Percentiles rank a stretch among this genome's conserved stretches.
Conservation (phyloP, 169 alveolate species). For the Hepatocystis sp. region DNA sequence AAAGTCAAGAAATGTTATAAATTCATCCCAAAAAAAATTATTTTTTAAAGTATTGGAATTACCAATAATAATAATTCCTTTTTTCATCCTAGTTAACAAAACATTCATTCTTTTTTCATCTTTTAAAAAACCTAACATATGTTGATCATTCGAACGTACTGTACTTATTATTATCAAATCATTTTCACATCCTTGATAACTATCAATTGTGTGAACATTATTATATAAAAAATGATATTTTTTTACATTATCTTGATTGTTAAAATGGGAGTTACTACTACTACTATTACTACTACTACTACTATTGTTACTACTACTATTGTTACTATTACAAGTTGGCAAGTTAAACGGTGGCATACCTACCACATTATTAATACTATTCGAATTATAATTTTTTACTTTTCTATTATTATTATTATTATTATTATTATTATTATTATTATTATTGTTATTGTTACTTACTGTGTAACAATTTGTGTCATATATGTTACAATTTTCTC, state of each 20-base stretch:
- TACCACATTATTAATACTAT: too few species aligned
- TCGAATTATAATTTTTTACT: too few species aligned
- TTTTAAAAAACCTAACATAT: constrained; percentile 43
- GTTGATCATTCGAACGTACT: constrained; percentile 54
- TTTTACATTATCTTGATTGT: background rate
- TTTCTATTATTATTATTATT: too few species aligned
- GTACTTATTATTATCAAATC: constrained; percentile 66
- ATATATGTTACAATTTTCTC: too few species aligned
- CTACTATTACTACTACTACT: too few species aligned
- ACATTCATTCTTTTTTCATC: constrained; percentile 73
- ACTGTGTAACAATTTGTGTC: too few species aligned
- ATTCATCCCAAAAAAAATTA: constrained; percentile 65
- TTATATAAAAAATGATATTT: constrained; percentile 1
- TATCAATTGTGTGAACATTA: constrained; percentile 69
- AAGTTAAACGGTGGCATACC: too few species aligned
- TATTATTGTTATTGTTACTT: too few species aligned
- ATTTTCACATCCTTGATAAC: constrained; percentile 73
- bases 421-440: too few species aligned
- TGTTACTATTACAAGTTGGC: too few species aligned
- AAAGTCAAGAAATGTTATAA: constrained; percentile 62
- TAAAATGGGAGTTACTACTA: background rate
- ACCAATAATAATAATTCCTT: constrained; percentile 58
- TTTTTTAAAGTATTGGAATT: constrained; percentile 59
- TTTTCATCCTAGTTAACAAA: constrained; percentile 64
- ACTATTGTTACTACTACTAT: too few species aligned